phyloP scores from a whole-genome alignment of 345 rosid genomes.

The Ceriops decandra region DNA sequence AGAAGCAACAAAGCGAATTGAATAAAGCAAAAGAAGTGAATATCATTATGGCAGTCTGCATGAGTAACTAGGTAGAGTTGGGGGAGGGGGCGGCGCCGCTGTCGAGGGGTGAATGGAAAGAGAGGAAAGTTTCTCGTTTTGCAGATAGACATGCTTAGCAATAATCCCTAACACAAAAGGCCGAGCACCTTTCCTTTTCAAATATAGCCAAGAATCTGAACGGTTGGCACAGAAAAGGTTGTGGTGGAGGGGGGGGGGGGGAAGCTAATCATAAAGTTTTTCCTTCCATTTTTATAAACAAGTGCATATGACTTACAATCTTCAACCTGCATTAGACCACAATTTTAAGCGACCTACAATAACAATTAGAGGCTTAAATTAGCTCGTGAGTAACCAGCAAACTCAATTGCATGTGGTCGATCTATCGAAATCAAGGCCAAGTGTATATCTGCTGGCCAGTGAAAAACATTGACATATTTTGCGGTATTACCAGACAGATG shows the following conservation, averaged over 20 bases:
- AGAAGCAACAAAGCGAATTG: slow-evolving; percentile 4
- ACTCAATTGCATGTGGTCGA: neutral
- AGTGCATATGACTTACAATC: neutral
- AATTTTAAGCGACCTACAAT: neutral
- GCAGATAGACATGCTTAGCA: slow-evolving; percentile 20
- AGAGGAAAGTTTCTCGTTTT: neutral
- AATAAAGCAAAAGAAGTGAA: slow-evolving; percentile 14
- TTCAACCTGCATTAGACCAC: neutral
- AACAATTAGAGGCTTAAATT: neutral
- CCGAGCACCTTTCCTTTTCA: slow-evolving; percentile 23
- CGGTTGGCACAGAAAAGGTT: slow-evolving; percentile 9
- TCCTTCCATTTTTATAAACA: neutral
- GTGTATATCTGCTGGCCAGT: neutral
- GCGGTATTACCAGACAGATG: neutral
- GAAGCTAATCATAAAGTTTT: slow-evolving; percentile 18
- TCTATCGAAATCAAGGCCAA: slow-evolving; percentile 1
- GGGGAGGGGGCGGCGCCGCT: too few relatives aligned
- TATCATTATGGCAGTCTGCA: slow-evolving; percentile 1
- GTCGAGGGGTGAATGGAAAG: neutral
- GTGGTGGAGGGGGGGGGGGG: neutral
- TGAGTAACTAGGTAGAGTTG: neutral
- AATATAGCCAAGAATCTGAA: slow-evolving; percentile 10
- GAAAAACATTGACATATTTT: slow-evolving; percentile 10
- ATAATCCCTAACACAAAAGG: slow-evolving; percentile 19
- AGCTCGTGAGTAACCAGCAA: neutral